phyloP scores from a whole-genome alignment of 768 basidiomycete species.

The Mycena maculata region DNA sequence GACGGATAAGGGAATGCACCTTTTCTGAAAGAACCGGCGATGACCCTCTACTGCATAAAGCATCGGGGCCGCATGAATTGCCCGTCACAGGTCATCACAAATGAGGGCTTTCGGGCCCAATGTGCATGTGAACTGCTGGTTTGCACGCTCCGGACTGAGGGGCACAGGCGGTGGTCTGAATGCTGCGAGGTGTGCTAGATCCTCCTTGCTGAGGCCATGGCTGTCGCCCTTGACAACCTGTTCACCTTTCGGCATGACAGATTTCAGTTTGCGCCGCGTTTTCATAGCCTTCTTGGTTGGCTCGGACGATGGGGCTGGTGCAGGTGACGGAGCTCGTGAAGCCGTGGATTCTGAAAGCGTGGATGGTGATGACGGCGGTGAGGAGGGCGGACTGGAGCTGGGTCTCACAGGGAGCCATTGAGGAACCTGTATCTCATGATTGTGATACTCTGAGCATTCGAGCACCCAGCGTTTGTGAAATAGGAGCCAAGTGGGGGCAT shows the following conservation, averaged over 20 bases:
- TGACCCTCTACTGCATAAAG: too few relatives aligned
- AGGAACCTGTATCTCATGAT: background rate
- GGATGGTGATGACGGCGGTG: background rate
- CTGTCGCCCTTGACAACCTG: too few relatives aligned
- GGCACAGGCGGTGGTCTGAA: too few relatives aligned
- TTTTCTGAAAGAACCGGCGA: background rate
- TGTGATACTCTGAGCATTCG: slow-evolving; percentile 1
- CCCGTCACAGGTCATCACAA: too few relatives aligned
- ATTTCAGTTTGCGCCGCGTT: background rate
- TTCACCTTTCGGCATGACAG: background rate
- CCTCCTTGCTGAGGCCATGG: too few relatives aligned
- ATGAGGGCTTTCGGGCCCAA: background rate
- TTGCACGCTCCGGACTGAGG: background rate
- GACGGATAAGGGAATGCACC: too few relatives aligned
- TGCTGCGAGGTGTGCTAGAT: too few relatives aligned
- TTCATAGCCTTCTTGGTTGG: background rate
- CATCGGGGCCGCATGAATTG: too few relatives aligned
- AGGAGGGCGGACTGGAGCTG: background rate
- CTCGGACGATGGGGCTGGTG: background rate
- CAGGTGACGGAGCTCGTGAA: background rate
- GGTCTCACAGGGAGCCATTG: too few relatives aligned
- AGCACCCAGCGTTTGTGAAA: background rate
- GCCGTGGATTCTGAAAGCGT: too few relatives aligned
- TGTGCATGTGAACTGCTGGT: background rate
- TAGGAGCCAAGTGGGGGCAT: background rate